phyloP scores from a whole-genome alignment of 257 asterid species.

The Solanum appendiculatum region DNA sequence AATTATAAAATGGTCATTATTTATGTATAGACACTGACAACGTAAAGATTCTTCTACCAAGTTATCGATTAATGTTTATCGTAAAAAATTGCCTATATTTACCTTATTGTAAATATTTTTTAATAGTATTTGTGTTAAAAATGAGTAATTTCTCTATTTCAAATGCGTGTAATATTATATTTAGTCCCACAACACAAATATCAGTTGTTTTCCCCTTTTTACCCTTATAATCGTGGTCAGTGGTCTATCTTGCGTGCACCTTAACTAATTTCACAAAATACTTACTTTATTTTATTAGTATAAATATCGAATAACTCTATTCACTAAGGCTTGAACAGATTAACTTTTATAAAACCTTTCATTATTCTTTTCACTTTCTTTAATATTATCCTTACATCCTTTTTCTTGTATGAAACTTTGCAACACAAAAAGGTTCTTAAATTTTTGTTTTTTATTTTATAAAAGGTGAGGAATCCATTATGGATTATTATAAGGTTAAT shows the following conservation, averaged over 20 bases:
- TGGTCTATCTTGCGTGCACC: not conserved
- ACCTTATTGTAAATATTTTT: not conserved
- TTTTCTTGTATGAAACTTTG: not conserved
- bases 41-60: not conserved
- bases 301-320: not conserved
- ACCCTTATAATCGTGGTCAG: not conserved
- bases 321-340: rapidly evolving
- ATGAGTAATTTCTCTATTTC: not conserved
- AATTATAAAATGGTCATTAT: not conserved
- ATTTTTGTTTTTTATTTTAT: too few species aligned
- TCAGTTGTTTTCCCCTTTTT: too few species aligned
- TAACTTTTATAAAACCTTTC: too few species aligned
- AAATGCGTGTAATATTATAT: not conserved
- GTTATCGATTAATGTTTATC: not conserved
- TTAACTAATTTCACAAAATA: rapidly evolving
- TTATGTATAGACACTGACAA: not conserved
- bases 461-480: too few species aligned
- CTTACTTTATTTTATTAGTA: not conserved
- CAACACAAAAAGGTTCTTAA: not conserved
- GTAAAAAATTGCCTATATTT: not conserved
- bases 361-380: too few species aligned
- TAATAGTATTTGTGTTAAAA: not conserved
- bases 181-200: not conserved
- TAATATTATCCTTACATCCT: too few species aligned
- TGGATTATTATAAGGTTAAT: not conserved